Evolutionary conservation across 768 basidiomycete species (phyloP).

Genomic region (Xerocomellus intermedius): DNA sequence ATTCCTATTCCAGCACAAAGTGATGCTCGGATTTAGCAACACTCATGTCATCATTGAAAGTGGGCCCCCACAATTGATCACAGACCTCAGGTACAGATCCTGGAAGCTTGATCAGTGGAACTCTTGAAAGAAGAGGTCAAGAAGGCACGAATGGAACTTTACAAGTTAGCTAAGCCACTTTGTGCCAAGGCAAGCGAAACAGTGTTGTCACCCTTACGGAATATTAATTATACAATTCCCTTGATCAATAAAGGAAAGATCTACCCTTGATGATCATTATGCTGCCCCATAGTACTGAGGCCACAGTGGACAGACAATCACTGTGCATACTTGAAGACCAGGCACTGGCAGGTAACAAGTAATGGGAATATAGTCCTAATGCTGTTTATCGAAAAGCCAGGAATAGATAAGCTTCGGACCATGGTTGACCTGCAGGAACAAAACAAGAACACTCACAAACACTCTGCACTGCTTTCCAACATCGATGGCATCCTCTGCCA

Average conservation of each 20-base stretch:
- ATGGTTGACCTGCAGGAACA: conserved; percentile 7
- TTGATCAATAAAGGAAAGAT: background rate
- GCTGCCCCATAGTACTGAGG: background rate
- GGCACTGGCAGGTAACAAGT: too few species aligned
- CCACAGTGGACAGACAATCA: background rate
- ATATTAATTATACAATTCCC: background rate
- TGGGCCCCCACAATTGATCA: conserved; percentile 10
- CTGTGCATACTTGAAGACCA: too few species aligned
- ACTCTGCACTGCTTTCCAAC: conserved; percentile 12
- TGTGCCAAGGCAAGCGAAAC: too few species aligned
- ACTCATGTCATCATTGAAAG: conserved; percentile 15
- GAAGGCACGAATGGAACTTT: conserved; percentile 4
- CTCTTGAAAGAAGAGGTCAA: background rate
- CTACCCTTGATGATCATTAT: background rate
- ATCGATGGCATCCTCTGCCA: conserved; percentile 13
- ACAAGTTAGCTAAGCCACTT: background rate
- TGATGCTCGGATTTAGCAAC: conserved; percentile 29
- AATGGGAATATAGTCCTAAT: too few species aligned
- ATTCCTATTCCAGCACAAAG: conserved; percentile 35
- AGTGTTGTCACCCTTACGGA: background rate
- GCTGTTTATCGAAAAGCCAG: too few species aligned
- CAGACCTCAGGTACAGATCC: background rate
- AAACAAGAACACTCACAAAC: conserved; percentile 22
- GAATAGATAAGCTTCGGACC: background rate
- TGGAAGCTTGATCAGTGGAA: background rate